Evolutionary conservation across 2,329 filamentous ascomycete genomes (phyloP), one percentile per base, ranked within the genome.

Genomic region (Colletotrichum endophyticum): DNA sequence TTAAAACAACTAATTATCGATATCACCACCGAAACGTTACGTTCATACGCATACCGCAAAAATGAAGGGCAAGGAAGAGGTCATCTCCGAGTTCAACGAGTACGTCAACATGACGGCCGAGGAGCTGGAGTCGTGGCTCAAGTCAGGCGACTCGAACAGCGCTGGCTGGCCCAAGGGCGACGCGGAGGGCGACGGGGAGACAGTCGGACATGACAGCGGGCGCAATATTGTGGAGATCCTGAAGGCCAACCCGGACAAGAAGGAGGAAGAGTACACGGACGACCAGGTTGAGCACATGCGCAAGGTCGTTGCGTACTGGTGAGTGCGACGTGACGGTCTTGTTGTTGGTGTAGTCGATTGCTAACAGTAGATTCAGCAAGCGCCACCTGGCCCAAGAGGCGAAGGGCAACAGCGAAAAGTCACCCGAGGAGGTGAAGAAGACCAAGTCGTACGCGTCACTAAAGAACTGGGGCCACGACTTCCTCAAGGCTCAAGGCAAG

Each of bases 381-480:
- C 87, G 92, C 6, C 92, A 94, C 84, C 84, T 94, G 0, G 92
- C 92, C 0, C 92, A 94, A 79, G 92, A 94, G 82, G 87, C 89
- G 72, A 89, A 87, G 77, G 87, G 86, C 39, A 92, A 93, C 79
- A 84, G 87, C 73, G 86, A 92, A 78, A 90, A 91, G 67, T 82
- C 87, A 0, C 76, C 81, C 0, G 84, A 85, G 15, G 85, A 88
- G n/a, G 81, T 87, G 9, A 87, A 87, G 64, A 84, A 87, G 82
- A 88, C 87, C 39, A 89, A 89, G 78, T 88, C 86, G 0, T 92
- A 93, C 64, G 90, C 89, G 32, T 91, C 89, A 6, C 83, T 93
- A 78, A 92, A 92, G 86, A 93, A 93, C 75, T 92, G 91, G 91
- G 89, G 89, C 0, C 89, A 91, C 78, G 89, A 91, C 81, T 82